Base-by-base conservation (phyloP, 805 yeast genomes). In the Candida silvatica region DNA sequence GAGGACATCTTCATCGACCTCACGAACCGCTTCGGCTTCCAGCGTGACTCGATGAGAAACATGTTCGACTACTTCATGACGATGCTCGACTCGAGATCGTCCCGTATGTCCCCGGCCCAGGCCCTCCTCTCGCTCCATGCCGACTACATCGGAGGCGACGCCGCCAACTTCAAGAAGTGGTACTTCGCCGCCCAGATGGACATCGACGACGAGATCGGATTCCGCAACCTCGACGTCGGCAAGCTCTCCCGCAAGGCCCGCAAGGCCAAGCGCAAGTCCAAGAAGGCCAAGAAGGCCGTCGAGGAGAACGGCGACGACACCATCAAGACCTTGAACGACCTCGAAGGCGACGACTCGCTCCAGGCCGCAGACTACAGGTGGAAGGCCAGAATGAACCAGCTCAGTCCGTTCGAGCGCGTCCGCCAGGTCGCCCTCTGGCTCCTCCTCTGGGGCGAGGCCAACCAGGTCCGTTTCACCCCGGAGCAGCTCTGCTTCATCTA, bases 401-500 rank as follows among this genome's bases (percentile, higher is more conserved):
- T 80, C 49, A 52, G 78, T 33, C 86, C 92, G n/a, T 62, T 80
- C 37, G 90, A 81, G 57, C 73, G 81, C 61, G 88, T 81, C 36
- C 75, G 88, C 62, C 87, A 82, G 45, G 62, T 83, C 47, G 79
- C 88, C 11, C 64, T 83, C 42, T 83, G 81, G 62, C 64, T 83
- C 41, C 66, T 83, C 49, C 61, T 80, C 48, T 83, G 94, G 94
- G 94, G 94, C 67, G 94, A 83, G 65, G 88, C 92, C 24, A 83
- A 83, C 62, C 92, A 83, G 67, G 94, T 90, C 39, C 82, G 99
- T 63, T 92, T 92, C 66, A 81, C 92, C 37, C 73, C 81, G 5
- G 97, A 87, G 69, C 72, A 82, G 64, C 66, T 92, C 43, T 85
- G 96, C 73, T 92, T 83, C 72, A 79, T 92, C 54, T 94, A 78